phyloP scores from a whole-genome alignment of 2,329 filamentous ascomycete genomes.

The Diaporthe helianthi region DNA sequence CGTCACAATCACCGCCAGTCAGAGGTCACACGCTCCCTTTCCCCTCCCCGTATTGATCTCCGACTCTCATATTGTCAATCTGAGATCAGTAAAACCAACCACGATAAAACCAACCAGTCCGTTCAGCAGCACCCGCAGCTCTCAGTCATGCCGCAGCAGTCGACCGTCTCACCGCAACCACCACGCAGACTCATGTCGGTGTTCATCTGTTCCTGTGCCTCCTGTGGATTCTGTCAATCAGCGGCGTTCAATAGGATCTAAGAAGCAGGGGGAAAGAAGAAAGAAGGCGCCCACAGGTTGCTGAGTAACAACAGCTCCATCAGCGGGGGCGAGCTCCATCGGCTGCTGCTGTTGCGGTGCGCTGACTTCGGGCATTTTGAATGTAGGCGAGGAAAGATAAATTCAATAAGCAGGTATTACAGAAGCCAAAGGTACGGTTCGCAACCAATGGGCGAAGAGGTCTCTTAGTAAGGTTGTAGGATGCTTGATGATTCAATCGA shows the following conservation, averaged over 20 bases:
- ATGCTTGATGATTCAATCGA: background rate
- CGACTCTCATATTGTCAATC: background rate
- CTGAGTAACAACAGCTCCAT: constrained; percentile 11
- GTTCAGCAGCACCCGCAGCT: constrained; percentile 30
- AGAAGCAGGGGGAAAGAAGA: too few species aligned
- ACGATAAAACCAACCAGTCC: too few species aligned
- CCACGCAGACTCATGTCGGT: constrained; percentile 29
- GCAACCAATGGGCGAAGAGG: background rate
- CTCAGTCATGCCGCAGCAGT: constrained; percentile 34
- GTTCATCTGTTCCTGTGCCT: constrained; percentile 13
- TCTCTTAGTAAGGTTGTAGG: background rate
- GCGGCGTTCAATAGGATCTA: background rate
- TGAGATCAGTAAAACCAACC: too few species aligned
- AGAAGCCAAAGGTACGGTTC: background rate
- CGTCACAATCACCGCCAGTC: background rate
- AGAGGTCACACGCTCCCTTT: too few species aligned
- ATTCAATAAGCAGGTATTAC: background rate
- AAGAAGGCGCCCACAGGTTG: constrained; percentile 14
- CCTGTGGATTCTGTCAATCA: background rate
- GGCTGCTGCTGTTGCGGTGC: constrained; percentile 23
- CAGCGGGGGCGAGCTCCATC: constrained; percentile 18
- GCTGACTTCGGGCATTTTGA: constrained; percentile 26
- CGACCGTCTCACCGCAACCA: constrained; percentile 32
- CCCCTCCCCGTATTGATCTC: background rate
- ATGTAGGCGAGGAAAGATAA: background rate